Percentiles rank a stretch among this genome's conserved stretches.
phyloP scores from a whole-genome alignment of 352 stramenopile genomes.

The Thalassiosira mediterranea region DNA sequence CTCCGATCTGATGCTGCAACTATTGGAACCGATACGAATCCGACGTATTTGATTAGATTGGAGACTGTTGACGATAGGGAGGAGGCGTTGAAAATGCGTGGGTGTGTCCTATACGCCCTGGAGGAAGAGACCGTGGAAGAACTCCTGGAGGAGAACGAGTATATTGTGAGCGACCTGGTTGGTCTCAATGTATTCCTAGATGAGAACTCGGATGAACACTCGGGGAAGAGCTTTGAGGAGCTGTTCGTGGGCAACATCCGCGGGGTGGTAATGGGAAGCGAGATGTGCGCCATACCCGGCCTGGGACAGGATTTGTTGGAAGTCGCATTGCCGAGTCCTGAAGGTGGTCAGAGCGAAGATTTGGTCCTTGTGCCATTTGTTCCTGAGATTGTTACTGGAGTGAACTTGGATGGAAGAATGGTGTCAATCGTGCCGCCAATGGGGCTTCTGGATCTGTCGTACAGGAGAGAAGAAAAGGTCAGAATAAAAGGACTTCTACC shows the following conservation, averaged over 20 bases:
- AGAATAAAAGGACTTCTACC: conserved; percentile 72
- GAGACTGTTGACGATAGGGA: conserved; percentile 59
- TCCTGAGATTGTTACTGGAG: conserved; percentile 65
- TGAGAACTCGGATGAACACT: conserved; percentile 29
- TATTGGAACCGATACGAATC: conserved; percentile 24
- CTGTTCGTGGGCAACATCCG: conserved; percentile 69
- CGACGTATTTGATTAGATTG: conserved; percentile 71
- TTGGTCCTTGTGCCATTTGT: conserved; percentile 75
- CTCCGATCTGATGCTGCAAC: conserved; percentile 37
- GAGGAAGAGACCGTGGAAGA: conserved; percentile 62
- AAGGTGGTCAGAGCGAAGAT: conserved; percentile 40
- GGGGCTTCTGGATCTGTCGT: conserved; percentile 76
- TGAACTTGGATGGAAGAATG: conserved; percentile 57
- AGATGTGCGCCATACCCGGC: conserved; percentile 75
- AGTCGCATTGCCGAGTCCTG: conserved; percentile 44
- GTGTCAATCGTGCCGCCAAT: conserved; percentile 66
- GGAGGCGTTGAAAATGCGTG: conserved; percentile 57
- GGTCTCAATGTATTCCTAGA: conserved; percentile 68
- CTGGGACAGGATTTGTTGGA: conserved; percentile 78
- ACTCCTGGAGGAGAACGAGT: conserved; percentile 64
- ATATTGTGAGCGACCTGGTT: conserved; percentile 75
- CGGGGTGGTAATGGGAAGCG: conserved; percentile 72
- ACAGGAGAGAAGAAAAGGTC: conserved; percentile 71
- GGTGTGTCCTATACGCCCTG: conserved; percentile 67
- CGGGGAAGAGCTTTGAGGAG: conserved; percentile 30